phyloP scores from a whole-genome alignment of 805 yeast genomes.

The Wickerhamomyces xylosicus region DNA sequence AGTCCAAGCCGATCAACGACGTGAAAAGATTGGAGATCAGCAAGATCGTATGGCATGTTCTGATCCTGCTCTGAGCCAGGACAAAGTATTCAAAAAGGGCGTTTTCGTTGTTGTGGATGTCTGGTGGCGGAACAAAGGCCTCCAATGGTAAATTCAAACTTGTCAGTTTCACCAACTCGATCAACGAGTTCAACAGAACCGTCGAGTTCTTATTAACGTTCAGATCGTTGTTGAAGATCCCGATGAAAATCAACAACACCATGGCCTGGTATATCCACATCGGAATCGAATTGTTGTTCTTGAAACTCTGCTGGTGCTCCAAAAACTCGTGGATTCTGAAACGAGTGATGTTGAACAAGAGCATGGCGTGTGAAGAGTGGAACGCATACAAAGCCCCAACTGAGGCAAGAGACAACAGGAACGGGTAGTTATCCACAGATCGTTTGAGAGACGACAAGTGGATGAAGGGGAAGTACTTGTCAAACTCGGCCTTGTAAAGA shows the following conservation, averaged over 20 bases:
- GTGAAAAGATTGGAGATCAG: constrained; percentile 50
- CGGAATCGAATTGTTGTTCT: constrained; percentile 50
- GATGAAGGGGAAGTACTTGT: constrained; percentile 74
- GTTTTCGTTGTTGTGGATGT: constrained; percentile 24
- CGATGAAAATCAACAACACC: constrained; percentile 72
- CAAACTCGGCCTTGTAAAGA: constrained; percentile 70
- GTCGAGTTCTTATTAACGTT: constrained; percentile 71
- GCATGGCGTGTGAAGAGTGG: constrained; percentile 66
- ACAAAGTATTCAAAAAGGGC: constrained; percentile 42
- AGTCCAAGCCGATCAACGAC: constrained; percentile 32
- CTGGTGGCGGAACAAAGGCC: constrained; percentile 27
- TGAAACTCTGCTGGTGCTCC: constrained; percentile 29
- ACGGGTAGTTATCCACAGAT: constrained; percentile 47
- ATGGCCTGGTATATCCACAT: constrained; percentile 82
- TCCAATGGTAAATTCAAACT: constrained; percentile 57
- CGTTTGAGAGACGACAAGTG: constrained; percentile 55
- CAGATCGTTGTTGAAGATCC: constrained; percentile 59
- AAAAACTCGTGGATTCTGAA: constrained; percentile 55
- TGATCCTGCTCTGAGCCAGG: constrained; percentile 61
- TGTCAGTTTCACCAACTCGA: constrained; percentile 66
- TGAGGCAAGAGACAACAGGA: constrained; percentile 72
- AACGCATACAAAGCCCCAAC: constrained; percentile 83
- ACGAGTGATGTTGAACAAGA: constrained; percentile 58
- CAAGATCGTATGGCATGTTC: constrained; percentile 62
- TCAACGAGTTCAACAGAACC: constrained; percentile 71